Percentiles rank a stretch among this genome's conserved stretches.
phyloP scores from a whole-genome alignment of 495 filamentous ascomycete genomes.

The Cercophora newfieldiana region DNA sequence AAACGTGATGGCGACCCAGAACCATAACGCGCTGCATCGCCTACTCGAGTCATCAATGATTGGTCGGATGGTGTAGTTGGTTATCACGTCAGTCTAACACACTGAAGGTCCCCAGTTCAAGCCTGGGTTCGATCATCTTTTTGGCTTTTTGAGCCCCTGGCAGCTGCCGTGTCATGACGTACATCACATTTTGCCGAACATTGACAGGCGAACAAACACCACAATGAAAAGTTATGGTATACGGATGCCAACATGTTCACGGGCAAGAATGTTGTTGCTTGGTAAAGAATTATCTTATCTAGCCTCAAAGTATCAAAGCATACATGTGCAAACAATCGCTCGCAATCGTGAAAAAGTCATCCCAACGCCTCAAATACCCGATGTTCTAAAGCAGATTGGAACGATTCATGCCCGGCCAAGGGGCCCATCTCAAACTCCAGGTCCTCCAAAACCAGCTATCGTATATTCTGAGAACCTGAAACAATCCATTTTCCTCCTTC shows the following conservation, averaged over 20 bases:
- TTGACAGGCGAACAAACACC: background rate
- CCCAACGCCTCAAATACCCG: background rate
- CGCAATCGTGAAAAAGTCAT: background rate
- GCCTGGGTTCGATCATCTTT: slow-evolving; percentile 4
- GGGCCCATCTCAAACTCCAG: background rate
- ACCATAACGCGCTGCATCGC: background rate
- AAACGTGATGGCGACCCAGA: too few relatives aligned
- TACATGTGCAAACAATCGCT: background rate
- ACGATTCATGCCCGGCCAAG: background rate
- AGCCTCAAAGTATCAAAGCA: background rate
- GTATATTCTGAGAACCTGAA: background rate
- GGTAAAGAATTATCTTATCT: background rate
- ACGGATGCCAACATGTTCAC: background rate
- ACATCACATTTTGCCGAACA: background rate
- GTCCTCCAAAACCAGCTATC: background rate
- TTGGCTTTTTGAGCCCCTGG: too few relatives aligned
- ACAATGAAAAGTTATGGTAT: background rate
- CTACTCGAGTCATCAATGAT: background rate
- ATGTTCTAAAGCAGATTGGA: background rate
- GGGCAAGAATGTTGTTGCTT: too few relatives aligned
- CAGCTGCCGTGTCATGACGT: background rate
- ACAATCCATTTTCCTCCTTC: background rate
- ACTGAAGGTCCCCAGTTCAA: slow-evolving; percentile 9
- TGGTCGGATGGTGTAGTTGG: background rate
- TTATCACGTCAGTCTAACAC: slow-evolving; percentile 6